A percentile compares a stretch with the other conserved stretches of the same genome.
Evolutionary conservation across 495 filamentous ascomycete genomes (phyloP).

Genomic region (Hypoxylon trugodes): DNA sequence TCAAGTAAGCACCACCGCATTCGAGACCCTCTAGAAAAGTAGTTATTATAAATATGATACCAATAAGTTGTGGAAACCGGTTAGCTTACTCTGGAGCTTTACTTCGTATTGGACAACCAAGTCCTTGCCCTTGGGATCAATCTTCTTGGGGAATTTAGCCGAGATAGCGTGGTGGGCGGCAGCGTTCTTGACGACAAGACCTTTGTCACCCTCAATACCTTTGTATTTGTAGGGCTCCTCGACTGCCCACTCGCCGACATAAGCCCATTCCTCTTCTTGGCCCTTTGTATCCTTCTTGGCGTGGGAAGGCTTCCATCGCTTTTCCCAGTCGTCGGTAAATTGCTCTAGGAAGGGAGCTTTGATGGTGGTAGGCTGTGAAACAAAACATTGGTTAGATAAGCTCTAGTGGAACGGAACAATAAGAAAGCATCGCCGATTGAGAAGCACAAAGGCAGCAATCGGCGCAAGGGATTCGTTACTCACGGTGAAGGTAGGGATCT

Average conservation of each 20-base stretch:
- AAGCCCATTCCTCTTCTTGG: constrained; percentile 94
- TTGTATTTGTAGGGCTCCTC: constrained; percentile 94
- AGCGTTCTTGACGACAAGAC: constrained; percentile 94
- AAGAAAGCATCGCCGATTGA: constrained; percentile 12
- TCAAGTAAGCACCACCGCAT: constrained; percentile 99
- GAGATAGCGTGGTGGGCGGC: constrained; percentile 99
- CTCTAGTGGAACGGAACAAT: background rate
- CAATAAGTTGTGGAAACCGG: constrained; percentile 29
- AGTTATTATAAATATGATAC: constrained; percentile 31
- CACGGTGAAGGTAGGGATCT: constrained; percentile 90
- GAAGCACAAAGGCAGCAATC: background rate
- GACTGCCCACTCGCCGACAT: constrained; percentile 94
- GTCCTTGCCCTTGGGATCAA: constrained; percentile 96
- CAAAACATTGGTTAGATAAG: constrained; percentile 42
- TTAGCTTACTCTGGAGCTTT: constrained; percentile 90
- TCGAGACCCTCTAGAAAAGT: constrained; percentile 79
- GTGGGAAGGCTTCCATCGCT: constrained; percentile 89
- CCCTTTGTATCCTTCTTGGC: constrained; percentile 87
- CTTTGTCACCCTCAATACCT: constrained; percentile 95
- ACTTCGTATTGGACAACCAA: constrained; percentile 99
- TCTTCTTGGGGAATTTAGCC: constrained; percentile 95
- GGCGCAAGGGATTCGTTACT: constrained; percentile 50
- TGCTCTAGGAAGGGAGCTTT: constrained; percentile 98
- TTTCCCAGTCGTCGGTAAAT: constrained; percentile 95
- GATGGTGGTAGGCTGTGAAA: constrained; percentile 77